These are phyloP conservation scores for Sporothrix inflata DNA, from an alignment of 2,329 filamentous ascomycete genomes.

Conservation along the genomic window DNA sequence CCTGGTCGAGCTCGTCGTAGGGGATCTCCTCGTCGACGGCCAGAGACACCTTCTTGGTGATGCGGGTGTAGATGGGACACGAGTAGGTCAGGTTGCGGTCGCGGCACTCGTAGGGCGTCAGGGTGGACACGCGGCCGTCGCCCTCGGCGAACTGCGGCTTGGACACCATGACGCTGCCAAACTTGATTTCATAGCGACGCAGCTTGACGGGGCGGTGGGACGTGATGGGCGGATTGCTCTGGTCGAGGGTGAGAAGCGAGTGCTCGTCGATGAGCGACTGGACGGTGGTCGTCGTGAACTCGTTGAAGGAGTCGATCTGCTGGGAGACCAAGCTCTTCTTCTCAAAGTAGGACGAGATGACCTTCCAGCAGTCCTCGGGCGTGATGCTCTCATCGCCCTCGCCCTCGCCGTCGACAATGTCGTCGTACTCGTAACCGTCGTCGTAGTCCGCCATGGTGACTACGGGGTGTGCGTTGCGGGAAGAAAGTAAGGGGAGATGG, in stretches of 20 bases:
- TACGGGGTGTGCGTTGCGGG: not conserved
- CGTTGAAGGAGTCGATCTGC: constrained; percentile 97
- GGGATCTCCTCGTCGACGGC: constrained; percentile 75
- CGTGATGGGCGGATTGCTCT: constrained; percentile 77
- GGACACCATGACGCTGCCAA: constrained; percentile 86
- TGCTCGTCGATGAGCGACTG: constrained; percentile 95
- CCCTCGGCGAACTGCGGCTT: constrained; percentile 91
- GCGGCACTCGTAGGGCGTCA: constrained; percentile 93
- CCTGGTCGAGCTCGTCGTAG: constrained; percentile 68
- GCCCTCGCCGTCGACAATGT: constrained; percentile 65
- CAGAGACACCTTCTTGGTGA: constrained; percentile 81
- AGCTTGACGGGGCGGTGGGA: constrained; percentile 81
- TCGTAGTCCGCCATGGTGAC: constrained; percentile 60
- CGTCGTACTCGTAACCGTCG: constrained; percentile 50
- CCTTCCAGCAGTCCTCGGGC: constrained; percentile 96
- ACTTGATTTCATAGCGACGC: constrained; percentile 92
- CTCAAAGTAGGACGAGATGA: constrained; percentile 97
- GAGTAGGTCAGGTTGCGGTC: constrained; percentile 95
- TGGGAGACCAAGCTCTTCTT: constrained; percentile 94
- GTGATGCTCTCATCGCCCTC: constrained; percentile 78
- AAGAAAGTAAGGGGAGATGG: not conserved
- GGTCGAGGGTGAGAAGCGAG: constrained; percentile 87
- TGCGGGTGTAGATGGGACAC: constrained; percentile 85
- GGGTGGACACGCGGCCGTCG: constrained; percentile 81
- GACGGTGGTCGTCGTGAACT: constrained; percentile 92